Base-by-base conservation (phyloP, 768 basidiomycete genomes). In the Russula abietina region DNA sequence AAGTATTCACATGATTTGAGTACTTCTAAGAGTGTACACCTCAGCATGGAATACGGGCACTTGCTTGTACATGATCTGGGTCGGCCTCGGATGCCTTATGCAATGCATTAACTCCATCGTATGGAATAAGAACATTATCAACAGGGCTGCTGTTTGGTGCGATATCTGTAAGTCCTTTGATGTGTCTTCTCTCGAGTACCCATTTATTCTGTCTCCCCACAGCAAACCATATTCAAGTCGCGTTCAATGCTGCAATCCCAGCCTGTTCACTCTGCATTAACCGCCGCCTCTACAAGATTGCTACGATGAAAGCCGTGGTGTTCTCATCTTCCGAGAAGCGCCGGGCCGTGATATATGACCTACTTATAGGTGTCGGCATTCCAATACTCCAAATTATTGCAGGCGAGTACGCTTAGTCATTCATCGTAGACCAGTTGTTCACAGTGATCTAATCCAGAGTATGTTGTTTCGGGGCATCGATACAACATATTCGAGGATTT, bases 21-120 rank as follows among this genome's bases (percentile, higher is more conserved):
- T 16, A 28, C 19, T 49, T 17, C 24, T 43, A 57, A 57, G 1
- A 22, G 14, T 32, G 3, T 16, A 16, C 30, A 5, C n/a, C 28
- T 10, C 39, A 78, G 85, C 85, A 30, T 84, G 83, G 81, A 87
- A 89, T 70, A 78, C 83, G 14, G 88, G 87, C 32, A 90, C 89
- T 16, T 84, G 89, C 64, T 73, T 84, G 46, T 86, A 82, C 75
- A 91, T 92, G 75, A 62, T 77, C 45, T 92, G 89, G 90, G 78
- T 78, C 16, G 82, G 79, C 1, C 59, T 82, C 8, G 76, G 75
- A 26, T 85, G 83, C 71, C 78, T 91, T 43, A 80, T 79, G 59
- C 73, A 78, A 57, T 84, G 82, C 68, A 73, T 91, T 66, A 87
- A 92, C 74, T 79, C 84, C 3, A 74, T 90, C 50, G 70, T 91